These are phyloP conservation scores for Aspergillus wentii DNA, from an alignment of 495 filamentous ascomycete genomes.

Conservation along the genomic window DNA sequence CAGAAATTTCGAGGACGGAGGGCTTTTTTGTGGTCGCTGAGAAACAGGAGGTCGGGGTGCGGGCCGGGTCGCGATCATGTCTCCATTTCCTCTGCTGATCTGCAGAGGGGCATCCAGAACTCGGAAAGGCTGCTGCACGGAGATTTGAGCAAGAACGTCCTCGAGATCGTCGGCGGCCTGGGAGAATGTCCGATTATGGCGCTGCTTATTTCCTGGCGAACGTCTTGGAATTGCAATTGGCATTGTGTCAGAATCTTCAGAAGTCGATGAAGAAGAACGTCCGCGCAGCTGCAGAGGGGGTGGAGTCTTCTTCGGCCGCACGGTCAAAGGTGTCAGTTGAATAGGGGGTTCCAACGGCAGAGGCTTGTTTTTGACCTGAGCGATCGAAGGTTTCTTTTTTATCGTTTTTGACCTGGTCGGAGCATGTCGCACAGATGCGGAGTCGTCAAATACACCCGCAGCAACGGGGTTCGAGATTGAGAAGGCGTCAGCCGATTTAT, in stretches of 20 bases:
- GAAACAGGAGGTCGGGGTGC: slow-evolving; percentile 29
- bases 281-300: no score
- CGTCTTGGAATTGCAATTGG: no score
- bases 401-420: not conserved
- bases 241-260: no score
- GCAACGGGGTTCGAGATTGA: slow-evolving; percentile 31
- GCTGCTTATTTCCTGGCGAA: slow-evolving; percentile 5
- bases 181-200: slow-evolving; percentile 18
- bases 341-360: slow-evolving; percentile 39
- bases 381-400: slow-evolving; percentile 14
- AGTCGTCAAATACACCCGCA: slow-evolving; percentile 42
- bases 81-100: slow-evolving; percentile 33
- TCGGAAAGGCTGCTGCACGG: slow-evolving; percentile 11
- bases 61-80: slow-evolving; percentile 31
- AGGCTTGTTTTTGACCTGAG: slow-evolving; percentile 39
- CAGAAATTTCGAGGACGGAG: no score
- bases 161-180: slow-evolving; percentile 31
- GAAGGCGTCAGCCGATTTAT: slow-evolving; percentile 24
- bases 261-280: no score
- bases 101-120: slow-evolving; percentile 27
- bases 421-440: slow-evolving; percentile 4
- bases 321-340: slow-evolving; percentile 24
- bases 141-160: slow-evolving; percentile 15
- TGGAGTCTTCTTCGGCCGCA: no score
- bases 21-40: not conserved